Conservation (phyloP, 2,329 filamentous ascomycete species). For the Colletotrichum lindemuthianum region DNA sequence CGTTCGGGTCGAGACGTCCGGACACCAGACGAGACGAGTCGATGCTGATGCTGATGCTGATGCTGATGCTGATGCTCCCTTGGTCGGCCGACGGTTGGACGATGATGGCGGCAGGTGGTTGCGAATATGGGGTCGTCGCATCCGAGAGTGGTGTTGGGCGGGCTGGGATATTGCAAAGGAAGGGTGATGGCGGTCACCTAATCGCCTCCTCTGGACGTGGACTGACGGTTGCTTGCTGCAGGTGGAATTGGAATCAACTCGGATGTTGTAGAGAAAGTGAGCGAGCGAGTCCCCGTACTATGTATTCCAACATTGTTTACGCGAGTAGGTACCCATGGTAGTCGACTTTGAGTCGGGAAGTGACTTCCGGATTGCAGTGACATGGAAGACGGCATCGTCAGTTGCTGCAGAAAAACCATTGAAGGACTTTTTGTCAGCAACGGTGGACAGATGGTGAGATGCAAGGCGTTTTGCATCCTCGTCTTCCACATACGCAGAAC, state of each 20-base stretch:
- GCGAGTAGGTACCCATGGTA: too few relatives aligned
- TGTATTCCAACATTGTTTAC: background rate
- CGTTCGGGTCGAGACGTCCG: constrained; percentile 1
- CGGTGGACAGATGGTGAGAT: too few relatives aligned
- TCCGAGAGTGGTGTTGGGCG: constrained; percentile 14
- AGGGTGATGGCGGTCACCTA: constrained; percentile 15
- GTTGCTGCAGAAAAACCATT: too few relatives aligned
- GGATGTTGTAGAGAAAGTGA: too few relatives aligned
- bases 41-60: constrained; percentile 10
- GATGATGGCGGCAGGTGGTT: background rate
- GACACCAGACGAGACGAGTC: constrained; percentile 17
- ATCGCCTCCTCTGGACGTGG: constrained; percentile 4
- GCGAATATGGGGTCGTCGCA: constrained; percentile 15
- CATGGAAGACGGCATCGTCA: too few relatives aligned
- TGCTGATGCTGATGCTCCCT: constrained; percentile 8
- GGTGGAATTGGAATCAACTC: too few relatives aligned
- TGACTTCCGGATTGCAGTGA: too few relatives aligned
- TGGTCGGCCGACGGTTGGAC: constrained; percentile 6
- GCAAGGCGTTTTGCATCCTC: too few relatives aligned
- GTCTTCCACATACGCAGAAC: too few relatives aligned
- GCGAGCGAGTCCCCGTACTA: background rate
- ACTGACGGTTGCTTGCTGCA: background rate
- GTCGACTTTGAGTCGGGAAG: too few relatives aligned
- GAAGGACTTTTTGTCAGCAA: too few relatives aligned
- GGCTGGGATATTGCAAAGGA: constrained; percentile 18